Evolutionary conservation across 306 rosid genomes (phyloP), one percentile per base, ranked within the genome.

Genomic region (Ormosia emarginata): DNA sequence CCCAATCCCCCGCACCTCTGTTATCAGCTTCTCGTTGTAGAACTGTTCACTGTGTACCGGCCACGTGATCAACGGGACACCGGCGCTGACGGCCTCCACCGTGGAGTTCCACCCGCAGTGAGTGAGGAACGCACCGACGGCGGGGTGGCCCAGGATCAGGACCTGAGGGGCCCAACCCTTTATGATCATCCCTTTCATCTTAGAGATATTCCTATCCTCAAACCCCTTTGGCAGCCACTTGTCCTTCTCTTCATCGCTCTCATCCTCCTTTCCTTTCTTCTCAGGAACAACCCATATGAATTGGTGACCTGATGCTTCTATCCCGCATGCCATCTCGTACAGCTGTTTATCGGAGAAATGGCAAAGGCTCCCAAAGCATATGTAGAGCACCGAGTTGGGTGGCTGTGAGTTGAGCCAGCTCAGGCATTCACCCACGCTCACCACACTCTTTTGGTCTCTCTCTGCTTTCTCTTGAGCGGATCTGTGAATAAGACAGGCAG

Each of bases 31-130:
- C 72, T 86, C 89, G 2, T 85, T 85, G 2, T 77, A 85, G 12
- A 77, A 85, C 5, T 85, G 88, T 2, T 85, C 88, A 0, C 71
- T 12, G 0, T 59, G 79, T 17, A 81, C 58, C 1, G 88, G 88
- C 85, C 82, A 81, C 6, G 88, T 85, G 1, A 85, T 56, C 88
- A 85, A 44, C 1, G 88, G 82, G 36, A 85, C 50, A 3, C 88
- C 85, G 0, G 53, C 75, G 7, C 76, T 43, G 0, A 85, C 71
- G 0, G 80, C 76, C 39, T 81, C 85, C 5, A 52, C 8, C 0
- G 58, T 47, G 4, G 87, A 84, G 34, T 74, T 85, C 88, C 83
- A 81, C 0, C 88, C 88, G 12, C 88, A 85, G 2, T 85, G 88
- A 0, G 85, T 77, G 3, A 85, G 0, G 15, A 81, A 81, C 3